Evolutionary conservation across 805 yeast species (phyloP), one percentile per base, ranked within the genome.

Genomic region (Kockiozyma suomiensis): DNA sequence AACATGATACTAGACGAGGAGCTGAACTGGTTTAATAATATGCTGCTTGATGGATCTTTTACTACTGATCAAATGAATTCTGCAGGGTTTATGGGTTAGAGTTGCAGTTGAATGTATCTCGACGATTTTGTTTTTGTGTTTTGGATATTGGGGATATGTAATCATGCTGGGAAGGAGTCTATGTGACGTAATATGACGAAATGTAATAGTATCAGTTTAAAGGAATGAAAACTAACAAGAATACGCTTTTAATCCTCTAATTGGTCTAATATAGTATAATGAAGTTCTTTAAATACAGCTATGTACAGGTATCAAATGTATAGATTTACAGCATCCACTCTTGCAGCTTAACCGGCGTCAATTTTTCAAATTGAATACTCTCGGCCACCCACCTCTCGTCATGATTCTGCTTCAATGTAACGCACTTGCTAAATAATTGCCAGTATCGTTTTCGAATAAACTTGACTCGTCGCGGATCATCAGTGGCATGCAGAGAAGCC

Each of bases 271-370:
- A 15, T 40, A 40, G 38, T 30, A 30, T 30, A 30, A 30, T 10
- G 33, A 30, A 10, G 10, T 30, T 30, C 33, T 30, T 7, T 30
- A 30, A 30, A 30, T 30, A 10, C 21, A 28, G 10, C 10, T 30
- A 30, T 30, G 33, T 30, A 30, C 33, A 30, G 6, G 10, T 6
- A 6, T 10, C 33, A 7, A 30, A 42, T n/a, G 10, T 21, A 13
- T 5, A 47, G 17, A 37, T 46, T 40, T 37, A 51, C 37, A 56
- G 30, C 60, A 56, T 56, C 60, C 60, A 56, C 41, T 30, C 33
- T 25, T 56, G 33, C 25, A 56, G 10, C 7, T 10, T 10, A 4
- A 37, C 41, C 15, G 55, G 50, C 28, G 21, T 25, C 19, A 15
- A 28, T 28, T 38, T 40, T 15, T n/a, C 28, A 21, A 56, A 35